These are phyloP conservation scores for Solanum pimpinellifolium DNA, from an alignment of 257 asterid species.

Conservation along the genomic window DNA sequence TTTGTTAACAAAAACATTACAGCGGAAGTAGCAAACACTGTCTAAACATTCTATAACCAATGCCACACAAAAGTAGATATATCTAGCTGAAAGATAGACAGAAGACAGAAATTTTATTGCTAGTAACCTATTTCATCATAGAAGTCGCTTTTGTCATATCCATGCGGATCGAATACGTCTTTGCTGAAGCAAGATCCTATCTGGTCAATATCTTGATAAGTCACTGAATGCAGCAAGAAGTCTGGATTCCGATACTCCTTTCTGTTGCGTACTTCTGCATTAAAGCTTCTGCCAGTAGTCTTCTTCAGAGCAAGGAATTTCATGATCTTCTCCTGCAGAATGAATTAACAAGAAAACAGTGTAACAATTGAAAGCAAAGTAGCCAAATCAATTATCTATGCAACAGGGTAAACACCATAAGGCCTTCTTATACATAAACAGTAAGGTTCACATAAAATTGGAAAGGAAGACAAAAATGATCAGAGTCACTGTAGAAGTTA, in stretches of 20 bases:
- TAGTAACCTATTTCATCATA: slow-evolving; percentile 77
- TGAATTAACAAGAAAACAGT: slow-evolving; percentile 3
- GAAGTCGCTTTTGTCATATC: slow-evolving; percentile 86
- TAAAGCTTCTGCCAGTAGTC: slow-evolving; percentile 72
- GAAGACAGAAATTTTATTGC: neutral
- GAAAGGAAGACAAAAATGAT: neutral
- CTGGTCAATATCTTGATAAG: slow-evolving; percentile 87
- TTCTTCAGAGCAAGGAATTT: slow-evolving; percentile 63
- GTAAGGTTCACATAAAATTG: neutral
- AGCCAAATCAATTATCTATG: neutral
- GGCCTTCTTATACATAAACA: neutral
- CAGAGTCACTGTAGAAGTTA: neutral
- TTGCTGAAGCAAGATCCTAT: slow-evolving; percentile 90
- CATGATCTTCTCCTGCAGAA: slow-evolving; percentile 49
- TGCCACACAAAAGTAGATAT: neutral
- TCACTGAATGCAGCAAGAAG: slow-evolving; percentile 94
- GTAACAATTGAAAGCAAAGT: neutral
- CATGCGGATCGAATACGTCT: slow-evolving; percentile 96
- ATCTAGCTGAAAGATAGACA: neutral
- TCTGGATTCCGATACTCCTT: slow-evolving; percentile 95
- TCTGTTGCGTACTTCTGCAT: slow-evolving; percentile 86
- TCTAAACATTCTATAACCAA: neutral
- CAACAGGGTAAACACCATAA: neutral
- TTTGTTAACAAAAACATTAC: neutral
- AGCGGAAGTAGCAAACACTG: neutral